phyloP scores from a whole-genome alignment of 176 grass and related monocot species.

The Secale cereale region DNA sequence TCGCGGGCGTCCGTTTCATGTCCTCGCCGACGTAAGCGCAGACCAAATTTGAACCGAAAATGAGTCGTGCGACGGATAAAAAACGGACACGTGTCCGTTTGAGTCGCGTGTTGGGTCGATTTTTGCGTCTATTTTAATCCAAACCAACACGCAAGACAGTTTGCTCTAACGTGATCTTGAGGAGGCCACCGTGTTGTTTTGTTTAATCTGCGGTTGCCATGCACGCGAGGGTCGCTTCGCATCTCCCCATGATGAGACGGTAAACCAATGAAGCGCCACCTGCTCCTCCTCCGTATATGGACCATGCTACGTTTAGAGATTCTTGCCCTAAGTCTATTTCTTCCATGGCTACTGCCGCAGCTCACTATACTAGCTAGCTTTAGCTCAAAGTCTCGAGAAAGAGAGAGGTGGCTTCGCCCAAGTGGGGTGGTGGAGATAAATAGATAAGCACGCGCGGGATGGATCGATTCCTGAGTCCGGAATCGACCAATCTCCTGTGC shows the following conservation, averaged over 20 bases:
- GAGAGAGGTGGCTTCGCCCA: neutral
- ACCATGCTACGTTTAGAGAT: neutral
- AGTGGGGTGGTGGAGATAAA: neutral
- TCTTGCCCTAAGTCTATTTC: neutral
- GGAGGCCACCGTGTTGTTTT: neutral
- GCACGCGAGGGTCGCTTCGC: constrained; percentile 29
- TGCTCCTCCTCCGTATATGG: neutral
- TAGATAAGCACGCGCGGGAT: neutral
- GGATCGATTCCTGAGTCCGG: constrained; percentile 3
- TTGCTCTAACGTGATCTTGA: neutral
- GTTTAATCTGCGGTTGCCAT: constrained; percentile 13
- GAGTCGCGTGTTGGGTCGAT: no score
- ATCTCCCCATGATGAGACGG: neutral
- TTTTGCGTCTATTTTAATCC: no score
- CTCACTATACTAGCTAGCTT: neutral
- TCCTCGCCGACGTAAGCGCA: no score
- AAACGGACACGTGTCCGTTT: no score
- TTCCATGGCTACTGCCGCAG: neutral
- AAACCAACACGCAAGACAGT: no score
- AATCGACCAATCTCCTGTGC: neutral
- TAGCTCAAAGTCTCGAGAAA: neutral
- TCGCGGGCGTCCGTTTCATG: no score
- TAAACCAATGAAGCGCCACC: neutral
- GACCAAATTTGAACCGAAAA: no score
- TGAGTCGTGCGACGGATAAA: no score